Base-by-base conservation (phyloP, 768 basidiomycete species). In the Serendipita sp. region DNA sequence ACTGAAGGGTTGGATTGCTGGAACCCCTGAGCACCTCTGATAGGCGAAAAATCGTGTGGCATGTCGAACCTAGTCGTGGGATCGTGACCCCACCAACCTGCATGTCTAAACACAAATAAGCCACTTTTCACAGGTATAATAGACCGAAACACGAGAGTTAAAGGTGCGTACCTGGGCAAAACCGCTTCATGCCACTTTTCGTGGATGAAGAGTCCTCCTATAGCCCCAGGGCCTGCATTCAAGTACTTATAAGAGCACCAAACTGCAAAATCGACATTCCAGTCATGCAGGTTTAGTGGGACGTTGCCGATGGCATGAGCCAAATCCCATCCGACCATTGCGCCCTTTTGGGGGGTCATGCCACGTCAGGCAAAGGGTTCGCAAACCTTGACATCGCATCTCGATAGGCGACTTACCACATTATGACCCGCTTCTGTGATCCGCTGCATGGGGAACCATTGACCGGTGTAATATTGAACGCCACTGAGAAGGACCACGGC, bases 221-320 rank as follows among this genome's bases (percentile, higher is more conserved):
- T 94, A n/a, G 88, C 91, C 23, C 95, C 95, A 10, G 96, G 93
- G 3, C 95, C 91, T 16, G 93, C 88, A 76, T 97, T 98, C 66
- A 97, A 81, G 73, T 97, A 99, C 76, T 90, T 98, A 81, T 98
- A 99, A 36, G 92, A 89, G 74, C 96, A 99, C 91, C 95, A 98
- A 41, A 94, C 94, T 2, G 95, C 96, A 72, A 97, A 98, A 74
- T 99, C 96, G 69, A 91, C 88, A 68, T 82, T 78, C 95, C 96
- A 99, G 66, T 92, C 88, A 73, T 95, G 91, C 68, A 99, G 77
- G 56, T 81, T 78, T 69, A 95, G 75, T 44, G 90, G 89, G 41
- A 98, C 91, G 74, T 99, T 99, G 56, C 95, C 96, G 51, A 86
- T 81, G 3, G 89, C 95, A 74, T 99, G 96, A 5, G 96, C 96